Evolutionary conservation across 1,139 yeast genomes (phyloP), one percentile per base, ranked within the genome.

Genomic region (Geotrichum siamense): DNA sequence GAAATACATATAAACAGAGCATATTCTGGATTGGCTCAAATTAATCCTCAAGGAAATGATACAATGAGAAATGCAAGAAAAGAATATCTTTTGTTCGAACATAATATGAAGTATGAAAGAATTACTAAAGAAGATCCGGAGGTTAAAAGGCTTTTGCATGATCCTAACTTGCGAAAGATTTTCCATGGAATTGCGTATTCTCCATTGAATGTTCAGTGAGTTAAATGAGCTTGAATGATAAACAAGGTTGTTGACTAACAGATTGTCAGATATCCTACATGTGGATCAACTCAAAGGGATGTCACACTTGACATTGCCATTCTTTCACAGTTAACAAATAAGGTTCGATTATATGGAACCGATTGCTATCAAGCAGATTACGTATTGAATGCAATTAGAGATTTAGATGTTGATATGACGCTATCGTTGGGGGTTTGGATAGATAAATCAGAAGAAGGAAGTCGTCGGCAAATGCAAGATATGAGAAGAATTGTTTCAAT

Each of bases 341-440:
- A 76, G 49, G 59, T 82, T 12, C 66, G 81, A 51, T 70, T 76
- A 4, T 78, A 77, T 54, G 83, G 84, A 0, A 73, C 78, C 51
- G 84, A 78, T 49, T 81, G 89, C 52, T 61, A 71, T 34, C 86
- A 79, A 56, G 71, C 74, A 1, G 73, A 69, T 16, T 59, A 62
- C 34, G 72, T 79, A 13, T 59, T 82, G 39, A 72, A 74, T 16
- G 74, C 84, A 0, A 75, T 82, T 15, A 60, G 65, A 38, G 67
- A 68, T 4, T 61, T 78, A 45, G 65, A 71, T 16, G 58, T 79
- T 33, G 71, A 78, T 51, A 69, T 80, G 70, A 73, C 79, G 0
- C 57, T 82, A 23, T 64, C 83, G 0, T 59, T 81, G 55, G 87
- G 87, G 0, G 73, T 82, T 1, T 78, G 84, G 83, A 72, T 79